Conservation (phyloP, 108 stramenopile genomes). For the Skeletonema tropicum region DNA sequence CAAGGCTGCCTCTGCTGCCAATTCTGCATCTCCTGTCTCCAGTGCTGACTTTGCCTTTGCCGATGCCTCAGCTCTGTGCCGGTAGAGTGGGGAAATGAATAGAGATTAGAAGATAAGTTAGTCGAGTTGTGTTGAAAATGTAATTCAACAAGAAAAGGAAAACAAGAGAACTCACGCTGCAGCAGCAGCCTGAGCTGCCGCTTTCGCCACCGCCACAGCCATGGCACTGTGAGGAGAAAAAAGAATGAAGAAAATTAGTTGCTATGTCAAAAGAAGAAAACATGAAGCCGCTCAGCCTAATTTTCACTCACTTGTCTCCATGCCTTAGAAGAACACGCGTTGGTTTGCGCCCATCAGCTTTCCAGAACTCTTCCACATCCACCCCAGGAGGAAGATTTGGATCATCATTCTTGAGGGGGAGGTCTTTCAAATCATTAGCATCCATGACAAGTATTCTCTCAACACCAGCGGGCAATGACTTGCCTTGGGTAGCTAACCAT, state of each 20-base stretch:
- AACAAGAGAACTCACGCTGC: constrained; percentile 3
- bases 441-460: constrained; percentile 89
- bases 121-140: not conserved
- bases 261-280: not conserved
- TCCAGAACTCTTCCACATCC: constrained; percentile 83
- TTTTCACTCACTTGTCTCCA: constrained; percentile 50
- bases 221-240: constrained; percentile 35
- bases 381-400: constrained; percentile 66
- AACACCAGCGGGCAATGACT: constrained; percentile 67
- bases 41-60: constrained; percentile 68
- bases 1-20: constrained; percentile 75
- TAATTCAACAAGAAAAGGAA: not conserved
- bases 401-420: constrained; percentile 74
- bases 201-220: constrained; percentile 75
- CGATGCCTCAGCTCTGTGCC: constrained; percentile 35
- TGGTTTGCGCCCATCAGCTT: constrained; percentile 66
- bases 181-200: constrained; percentile 33
- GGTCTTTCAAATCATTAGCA: constrained; percentile 80
- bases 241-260: not conserved
- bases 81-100: not conserved
- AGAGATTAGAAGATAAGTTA: not conserved
- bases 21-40: constrained; percentile 83
- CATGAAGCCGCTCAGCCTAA: not conserved
- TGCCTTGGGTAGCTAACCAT: constrained; percentile 83
- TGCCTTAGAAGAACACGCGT: constrained; percentile 76